Conservation (phyloP, 805 yeast genomes). For the Wickerhamomyces queroliae region DNA sequence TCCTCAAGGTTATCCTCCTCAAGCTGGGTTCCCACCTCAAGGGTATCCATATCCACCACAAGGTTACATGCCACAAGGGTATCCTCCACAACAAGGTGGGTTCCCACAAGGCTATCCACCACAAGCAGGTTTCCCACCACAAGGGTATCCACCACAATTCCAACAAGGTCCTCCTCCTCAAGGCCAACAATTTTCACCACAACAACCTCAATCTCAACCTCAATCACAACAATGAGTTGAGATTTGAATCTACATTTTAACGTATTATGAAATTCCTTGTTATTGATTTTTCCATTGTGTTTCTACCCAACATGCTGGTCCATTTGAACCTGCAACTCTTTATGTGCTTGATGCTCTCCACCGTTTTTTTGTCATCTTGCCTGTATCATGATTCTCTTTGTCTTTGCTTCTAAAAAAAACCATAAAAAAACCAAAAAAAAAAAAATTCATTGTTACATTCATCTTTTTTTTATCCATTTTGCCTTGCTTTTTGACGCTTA, state of each 20-base stretch:
- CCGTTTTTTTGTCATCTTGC: not conserved
- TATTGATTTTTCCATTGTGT: not conserved
- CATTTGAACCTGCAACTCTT: no score
- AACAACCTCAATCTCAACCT: slow-evolving; percentile 5
- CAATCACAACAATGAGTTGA: no score
- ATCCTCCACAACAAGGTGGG: slow-evolving; percentile 13
- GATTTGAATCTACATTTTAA: not conserved
- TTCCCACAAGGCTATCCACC: slow-evolving; percentile 13
- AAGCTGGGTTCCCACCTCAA: slow-evolving; percentile 10
- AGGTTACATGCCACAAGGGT: slow-evolving; percentile 12
- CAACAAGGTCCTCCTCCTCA: slow-evolving; percentile 4
- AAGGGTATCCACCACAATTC: slow-evolving; percentile 2
- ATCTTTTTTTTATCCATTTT: not conserved
- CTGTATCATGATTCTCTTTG: slow-evolving; percentile 2
- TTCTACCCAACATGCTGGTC: no score
- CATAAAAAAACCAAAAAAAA: slow-evolving; percentile 3
- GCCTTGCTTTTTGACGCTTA: not conserved
- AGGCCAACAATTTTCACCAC: no score
- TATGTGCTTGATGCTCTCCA: not conserved
- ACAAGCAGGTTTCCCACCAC: slow-evolving; percentile 12
- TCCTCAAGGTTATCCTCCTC: slow-evolving; percentile 9
- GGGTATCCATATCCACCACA: slow-evolving; percentile 7
- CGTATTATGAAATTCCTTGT: not conserved
- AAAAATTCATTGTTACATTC: not conserved
- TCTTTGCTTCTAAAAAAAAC: slow-evolving; percentile 4